These are phyloP conservation scores for Ogataea ramenticola DNA, from an alignment of 805 yeast genomes.

Conservation along the genomic window DNA sequence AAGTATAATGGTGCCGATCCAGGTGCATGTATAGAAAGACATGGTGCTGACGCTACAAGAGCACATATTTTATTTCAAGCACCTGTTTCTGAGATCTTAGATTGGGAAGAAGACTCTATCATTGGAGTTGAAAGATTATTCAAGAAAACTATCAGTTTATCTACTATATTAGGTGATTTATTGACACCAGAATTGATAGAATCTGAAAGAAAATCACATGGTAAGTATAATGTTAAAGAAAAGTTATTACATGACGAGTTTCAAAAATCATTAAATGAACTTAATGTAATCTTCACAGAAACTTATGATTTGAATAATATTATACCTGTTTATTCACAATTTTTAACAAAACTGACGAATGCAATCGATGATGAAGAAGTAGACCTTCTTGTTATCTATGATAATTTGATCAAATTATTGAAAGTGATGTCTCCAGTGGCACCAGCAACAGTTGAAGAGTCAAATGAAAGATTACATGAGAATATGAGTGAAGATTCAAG, in stretches of 20 bases:
- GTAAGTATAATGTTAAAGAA: conserved; percentile 34
- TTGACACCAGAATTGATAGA: background rate
- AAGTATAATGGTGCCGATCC: conserved; percentile 95
- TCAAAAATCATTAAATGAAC: conserved; percentile 37
- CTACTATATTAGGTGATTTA: conserved; percentile 11
- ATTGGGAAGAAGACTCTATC: conserved; percentile 88
- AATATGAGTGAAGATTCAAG: background rate
- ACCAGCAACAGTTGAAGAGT: conserved; percentile 79
- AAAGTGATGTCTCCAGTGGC: conserved; percentile 71
- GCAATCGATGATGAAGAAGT: conserved; percentile 14
- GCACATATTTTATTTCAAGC: conserved; percentile 93
- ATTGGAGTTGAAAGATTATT: conserved; percentile 88
- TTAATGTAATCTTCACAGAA: conserved; percentile 53
- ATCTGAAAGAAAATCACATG: conserved; percentile 10
- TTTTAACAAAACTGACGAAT: conserved; percentile 30
- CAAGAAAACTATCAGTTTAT: conserved; percentile 39
- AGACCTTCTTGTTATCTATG: conserved; percentile 34
- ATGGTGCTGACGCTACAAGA: conserved; percentile 92
- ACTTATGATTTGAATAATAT: conserved; percentile 72
- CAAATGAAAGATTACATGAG: conserved; percentile 48
- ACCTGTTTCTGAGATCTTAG: conserved; percentile 71
- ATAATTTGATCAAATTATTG: conserved; percentile 46
- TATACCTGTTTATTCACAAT: conserved; percentile 84
- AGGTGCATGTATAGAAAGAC: conserved; percentile 55
- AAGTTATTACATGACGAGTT: conserved; percentile 49